Base-by-base conservation (phyloP, 2,329 filamentous ascomycete species). In the Hymenoscyphus occultus region DNA sequence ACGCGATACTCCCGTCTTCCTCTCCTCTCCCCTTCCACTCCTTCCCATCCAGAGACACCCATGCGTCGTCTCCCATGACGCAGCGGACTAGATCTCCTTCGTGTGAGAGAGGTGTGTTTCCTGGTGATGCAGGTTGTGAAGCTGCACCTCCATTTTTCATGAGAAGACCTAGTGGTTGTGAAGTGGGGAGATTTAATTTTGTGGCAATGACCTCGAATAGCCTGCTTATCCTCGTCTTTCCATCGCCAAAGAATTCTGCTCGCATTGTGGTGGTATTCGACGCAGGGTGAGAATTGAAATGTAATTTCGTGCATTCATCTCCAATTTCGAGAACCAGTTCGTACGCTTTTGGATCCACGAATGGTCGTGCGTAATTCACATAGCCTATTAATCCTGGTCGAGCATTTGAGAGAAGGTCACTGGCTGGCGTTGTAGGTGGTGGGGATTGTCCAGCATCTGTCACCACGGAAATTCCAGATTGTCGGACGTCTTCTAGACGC, bases 301-400 rank as follows among this genome's bases (percentile, higher is more conserved):
- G 82, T 42, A 91, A 75, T 39, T 81, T 77, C 2, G 86, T 90
- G 61, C 82, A 82, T 71, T 92, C 90, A 56, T 82, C 83, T 19
- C 88, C 87, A 60, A 96, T 90, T 76, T 98, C 92, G 1, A 97
- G 79, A 32, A 98, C 83, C 28, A 97, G 83, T 74, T 93, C 90
- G 65, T 86, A 82, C 0, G 89, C 78, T 28, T 82, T 82, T 62
- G 91, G 87, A 75, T 97, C 93, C n/a, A 92, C 87, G 72, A 89
- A 96, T 0, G 94, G 94, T 5, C 94, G 87, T 14, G 91, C 86
- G 72, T 98, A 98, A 68, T 86, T 86, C 35, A 96, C 86, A 81
- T 86, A 90, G 4, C 84, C 83, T 10, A 76, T 61, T 22, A 72
- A 61, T 16, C 67, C 60, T 31, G 60, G n/a, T 56, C 66, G 39